These are phyloP conservation scores for Pichia sp. DNA, from an alignment of 1,139 yeast genomes.

Conservation along the genomic window DNA sequence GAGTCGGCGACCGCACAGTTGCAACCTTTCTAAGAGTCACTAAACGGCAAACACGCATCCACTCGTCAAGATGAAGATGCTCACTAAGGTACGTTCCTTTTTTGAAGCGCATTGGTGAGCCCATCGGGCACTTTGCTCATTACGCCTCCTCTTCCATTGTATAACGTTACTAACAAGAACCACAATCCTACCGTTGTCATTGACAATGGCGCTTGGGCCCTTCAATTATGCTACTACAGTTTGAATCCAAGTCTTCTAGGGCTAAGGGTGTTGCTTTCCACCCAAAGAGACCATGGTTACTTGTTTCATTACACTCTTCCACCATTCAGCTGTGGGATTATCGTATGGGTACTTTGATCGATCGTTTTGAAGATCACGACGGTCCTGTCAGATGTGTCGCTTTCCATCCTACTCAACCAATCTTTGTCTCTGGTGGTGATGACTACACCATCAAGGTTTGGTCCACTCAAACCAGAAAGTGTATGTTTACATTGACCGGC, in stretches of 20 bases:
- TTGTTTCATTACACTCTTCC: slow-evolving; percentile 90
- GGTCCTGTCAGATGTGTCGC: slow-evolving; percentile 96
- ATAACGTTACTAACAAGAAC: slow-evolving; percentile 9
- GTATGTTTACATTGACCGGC: slow-evolving; percentile 84
- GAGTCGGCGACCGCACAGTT: no score
- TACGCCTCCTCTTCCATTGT: neutral
- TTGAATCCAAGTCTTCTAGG: slow-evolving; percentile 97
- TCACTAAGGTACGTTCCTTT: slow-evolving; percentile 54
- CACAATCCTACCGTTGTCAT: slow-evolving; percentile 1
- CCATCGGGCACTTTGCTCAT: neutral
- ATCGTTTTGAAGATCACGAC: slow-evolving; percentile 95
- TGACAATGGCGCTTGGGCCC: no score
- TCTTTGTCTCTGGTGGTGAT: slow-evolving; percentile 96
- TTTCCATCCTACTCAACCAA: slow-evolving; percentile 97
- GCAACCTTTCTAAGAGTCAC: no score
- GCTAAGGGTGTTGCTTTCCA: slow-evolving; percentile 99
- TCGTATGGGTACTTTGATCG: slow-evolving; percentile 97
- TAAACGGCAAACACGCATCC: no score
- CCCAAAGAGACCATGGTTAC: slow-evolving; percentile 93
- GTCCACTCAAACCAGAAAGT: slow-evolving; percentile 88
- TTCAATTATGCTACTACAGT: slow-evolving; percentile 46
- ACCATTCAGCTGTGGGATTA: slow-evolving; percentile 98
- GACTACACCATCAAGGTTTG: slow-evolving; percentile 94
- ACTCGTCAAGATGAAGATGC: slow-evolving; percentile 92
- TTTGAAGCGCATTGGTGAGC: neutral